Percentiles rank a stretch among this genome's conserved stretches.
phyloP scores from a whole-genome alignment of 2,329 filamentous ascomycete genomes.

The Penicillium olsonii region DNA sequence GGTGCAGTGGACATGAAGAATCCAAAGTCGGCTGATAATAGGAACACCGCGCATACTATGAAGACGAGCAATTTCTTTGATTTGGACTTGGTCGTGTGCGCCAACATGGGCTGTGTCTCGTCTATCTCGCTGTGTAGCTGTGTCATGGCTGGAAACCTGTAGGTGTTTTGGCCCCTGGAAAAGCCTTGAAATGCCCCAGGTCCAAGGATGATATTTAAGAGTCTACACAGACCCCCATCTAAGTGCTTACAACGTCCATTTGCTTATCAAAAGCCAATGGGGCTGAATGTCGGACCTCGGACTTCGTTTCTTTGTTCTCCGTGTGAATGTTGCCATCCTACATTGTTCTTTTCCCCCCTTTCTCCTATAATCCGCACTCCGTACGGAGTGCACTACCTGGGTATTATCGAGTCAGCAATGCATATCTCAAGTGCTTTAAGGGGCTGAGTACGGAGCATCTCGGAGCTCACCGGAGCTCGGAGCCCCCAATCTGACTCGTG shows the following conservation, averaged over 20 bases:
- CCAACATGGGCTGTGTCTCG: slow-evolving; percentile 14
- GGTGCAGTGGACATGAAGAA: slow-evolving; percentile 22
- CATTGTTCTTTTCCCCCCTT: no score
- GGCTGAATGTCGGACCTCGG: background rate
- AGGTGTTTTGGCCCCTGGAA: background rate
- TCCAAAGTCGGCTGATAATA: slow-evolving; percentile 26
- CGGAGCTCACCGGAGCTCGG: slow-evolving; percentile 5
- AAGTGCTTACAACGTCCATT: background rate
- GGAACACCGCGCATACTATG: slow-evolving; percentile 15
- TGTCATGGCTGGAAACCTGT: background rate
- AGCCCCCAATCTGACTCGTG: background rate
- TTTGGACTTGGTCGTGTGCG: background rate
- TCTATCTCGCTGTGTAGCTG: slow-evolving; percentile 5
- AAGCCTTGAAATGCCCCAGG: background rate
- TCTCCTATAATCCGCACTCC: no score
- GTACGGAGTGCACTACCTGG: no score
- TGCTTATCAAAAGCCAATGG: background rate
- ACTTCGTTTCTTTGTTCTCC: background rate
- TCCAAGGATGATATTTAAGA: no score
- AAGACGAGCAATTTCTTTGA: slow-evolving; percentile 21
- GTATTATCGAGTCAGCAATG: no score
- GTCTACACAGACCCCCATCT: no score
- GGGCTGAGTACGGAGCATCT: background rate
- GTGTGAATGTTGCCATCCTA: no score
- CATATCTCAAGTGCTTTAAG: no score